These are phyloP conservation scores for Oryza coarctata DNA, from an alignment of 176 grass and related monocot species.

Conservation along the genomic window DNA sequence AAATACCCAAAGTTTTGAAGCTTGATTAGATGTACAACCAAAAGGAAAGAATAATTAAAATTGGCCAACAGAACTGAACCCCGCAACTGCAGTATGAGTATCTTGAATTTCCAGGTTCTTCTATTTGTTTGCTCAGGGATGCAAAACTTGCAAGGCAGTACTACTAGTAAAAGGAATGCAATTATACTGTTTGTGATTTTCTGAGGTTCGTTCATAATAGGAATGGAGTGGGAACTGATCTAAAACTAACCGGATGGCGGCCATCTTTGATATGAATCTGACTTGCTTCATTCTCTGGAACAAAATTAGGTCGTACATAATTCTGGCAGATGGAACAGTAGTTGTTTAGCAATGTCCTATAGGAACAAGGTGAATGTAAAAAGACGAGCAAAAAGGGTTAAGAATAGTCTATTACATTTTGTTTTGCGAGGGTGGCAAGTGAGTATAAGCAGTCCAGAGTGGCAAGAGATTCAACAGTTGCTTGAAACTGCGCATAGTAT, in stretches of 20 bases:
- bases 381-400: neutral
- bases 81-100: neutral
- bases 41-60: neutral
- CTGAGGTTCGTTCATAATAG: neutral
- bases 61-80: neutral
- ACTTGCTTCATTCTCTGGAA: conserved; percentile 64
- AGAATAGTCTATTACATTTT: conserved; percentile 55
- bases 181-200: conserved; percentile 19
- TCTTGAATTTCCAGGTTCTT: conserved; percentile 12
- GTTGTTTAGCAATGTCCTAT: conserved; percentile 3
- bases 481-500: conserved; percentile 85
- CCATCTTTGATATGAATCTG: conserved; percentile 83
- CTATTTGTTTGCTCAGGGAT: neutral
- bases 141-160: neutral
- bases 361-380: neutral
- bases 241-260: conserved; percentile 77
- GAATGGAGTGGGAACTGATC: conserved; percentile 22
- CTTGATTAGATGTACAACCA: neutral
- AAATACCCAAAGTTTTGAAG: neutral
- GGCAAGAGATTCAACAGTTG: conserved; percentile 72
- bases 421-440: conserved; percentile 68
- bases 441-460: conserved; percentile 86
- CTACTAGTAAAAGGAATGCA: neutral
- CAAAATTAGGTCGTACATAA: conserved; percentile 83
- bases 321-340: conserved; percentile 50